Base-by-base conservation (phyloP, 208 protist genomes). In the Wallacemonas sp. region DNA sequence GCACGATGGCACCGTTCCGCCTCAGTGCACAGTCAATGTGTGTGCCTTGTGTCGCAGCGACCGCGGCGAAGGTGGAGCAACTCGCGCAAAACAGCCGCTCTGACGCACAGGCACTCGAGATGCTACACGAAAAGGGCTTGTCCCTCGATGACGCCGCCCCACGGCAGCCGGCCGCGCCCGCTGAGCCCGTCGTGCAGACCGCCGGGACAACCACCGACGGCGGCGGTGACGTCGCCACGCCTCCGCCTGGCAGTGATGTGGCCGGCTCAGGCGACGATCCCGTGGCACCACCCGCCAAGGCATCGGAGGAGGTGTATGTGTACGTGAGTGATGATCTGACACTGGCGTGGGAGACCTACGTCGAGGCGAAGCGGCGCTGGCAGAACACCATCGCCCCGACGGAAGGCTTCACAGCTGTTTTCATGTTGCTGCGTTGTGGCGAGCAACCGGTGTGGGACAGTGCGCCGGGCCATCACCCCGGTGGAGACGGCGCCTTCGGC, bases 351-450 rank as follows among this genome's bases (percentile, higher is more conserved):
- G 75, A 81, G 52, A 53, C 71, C 1, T 80, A 69, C 44, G 66
- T 72, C 39, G 53, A 57, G 27, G 37, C 27, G 22, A 67, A 78
- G 54, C 36, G 33, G 8, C 53, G 30, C 19, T 84, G 72, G 75
- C 48, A 67, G 50, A 36, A 63, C 15, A 36, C 63, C 13, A 52
- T 88, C 21, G 63, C 69, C 34, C 52, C 76, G 60, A 46, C 55
- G n/a, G 78, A 86, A 27, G 85, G 85, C 27, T 86, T 81, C 57
- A 91, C 85, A 9, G 85, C 64, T 22, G 69, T 81, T 29, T 59
- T 79, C 39, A 63, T 66, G 66, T 63, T 81, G 53, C 44, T 58
- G 29, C 50, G 50, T 5, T 57, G 50, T n/a, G 55, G 39, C 19
- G 55, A 48, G 37, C 24, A 62, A 37, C 55, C 34, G 3, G 34